Conservation (phyloP, 257 asterid species). For the Ilex asprella region DNA sequence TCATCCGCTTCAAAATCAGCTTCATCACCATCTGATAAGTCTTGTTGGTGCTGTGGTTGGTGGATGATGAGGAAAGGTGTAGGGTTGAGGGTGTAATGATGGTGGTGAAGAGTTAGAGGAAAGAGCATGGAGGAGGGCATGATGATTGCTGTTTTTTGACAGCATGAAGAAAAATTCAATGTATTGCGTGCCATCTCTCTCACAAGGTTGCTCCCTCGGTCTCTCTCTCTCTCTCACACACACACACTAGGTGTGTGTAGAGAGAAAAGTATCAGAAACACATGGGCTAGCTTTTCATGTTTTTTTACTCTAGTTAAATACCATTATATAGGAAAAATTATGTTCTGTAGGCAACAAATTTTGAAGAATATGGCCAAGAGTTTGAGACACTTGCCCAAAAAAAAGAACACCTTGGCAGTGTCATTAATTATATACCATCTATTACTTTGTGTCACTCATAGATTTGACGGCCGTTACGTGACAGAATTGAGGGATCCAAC, state of each 20-base stretch:
- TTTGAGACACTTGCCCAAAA: too few species aligned
- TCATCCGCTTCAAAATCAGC: not conserved
- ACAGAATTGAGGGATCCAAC: too few species aligned
- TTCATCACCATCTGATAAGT: not conserved
- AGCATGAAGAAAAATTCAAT: slow-evolving; percentile 1
- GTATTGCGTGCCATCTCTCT: slow-evolving; percentile 1
- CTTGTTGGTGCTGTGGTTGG: not conserved
- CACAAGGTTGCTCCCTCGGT: not conserved
- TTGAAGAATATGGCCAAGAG: too few species aligned
- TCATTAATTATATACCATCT: too few species aligned
- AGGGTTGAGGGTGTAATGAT: slow-evolving; percentile 5
- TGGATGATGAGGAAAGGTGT: not conserved
- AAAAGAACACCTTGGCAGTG: too few species aligned
- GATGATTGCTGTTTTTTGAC: slow-evolving; percentile 5
- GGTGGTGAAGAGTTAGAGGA: slow-evolving; percentile 1
- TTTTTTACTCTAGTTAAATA: not conserved
- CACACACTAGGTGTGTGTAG: too few species aligned
- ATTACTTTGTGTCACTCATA: too few species aligned
- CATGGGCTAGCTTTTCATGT: not conserved
- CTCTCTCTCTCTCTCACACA: not conserved
- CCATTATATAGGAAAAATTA: not conserved
- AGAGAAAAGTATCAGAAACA: not conserved
- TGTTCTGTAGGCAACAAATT: too few species aligned
- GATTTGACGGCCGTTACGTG: too few species aligned
- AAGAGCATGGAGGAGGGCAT: slow-evolving; percentile 1